Conservation (phyloP, 148 eudicot genomes). For the Amaranthus palmeri region DNA sequence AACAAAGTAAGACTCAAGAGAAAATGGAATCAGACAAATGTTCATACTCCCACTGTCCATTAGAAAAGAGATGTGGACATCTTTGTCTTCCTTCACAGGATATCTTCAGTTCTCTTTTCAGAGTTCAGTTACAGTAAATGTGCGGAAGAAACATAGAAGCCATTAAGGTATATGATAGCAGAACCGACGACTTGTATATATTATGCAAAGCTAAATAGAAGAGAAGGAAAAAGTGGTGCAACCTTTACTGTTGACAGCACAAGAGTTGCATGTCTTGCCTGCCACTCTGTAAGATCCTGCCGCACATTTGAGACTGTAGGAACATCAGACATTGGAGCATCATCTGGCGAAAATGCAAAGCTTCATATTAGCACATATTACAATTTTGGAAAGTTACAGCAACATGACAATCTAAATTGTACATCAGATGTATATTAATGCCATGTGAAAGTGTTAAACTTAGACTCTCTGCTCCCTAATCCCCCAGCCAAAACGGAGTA, state of each 20-base stretch:
- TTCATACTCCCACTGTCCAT: not conserved
- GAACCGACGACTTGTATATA: not conserved
- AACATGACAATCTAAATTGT: not conserved
- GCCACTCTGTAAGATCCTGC: constrained; percentile 94
- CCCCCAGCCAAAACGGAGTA: not conserved
- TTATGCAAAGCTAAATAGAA: not conserved
- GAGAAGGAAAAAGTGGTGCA: constrained; percentile 9
- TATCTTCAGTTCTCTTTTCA: not conserved
- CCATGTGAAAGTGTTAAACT: not conserved
- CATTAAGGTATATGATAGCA: not conserved
- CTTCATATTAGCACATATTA: constrained; percentile 14
- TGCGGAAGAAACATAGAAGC: not conserved
- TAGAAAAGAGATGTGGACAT: not conserved
- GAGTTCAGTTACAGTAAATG: not conserved
- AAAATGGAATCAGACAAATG: not conserved
- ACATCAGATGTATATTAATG: not conserved
- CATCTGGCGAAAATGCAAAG: constrained; percentile 48
- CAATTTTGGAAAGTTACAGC: not conserved
- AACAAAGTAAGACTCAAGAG: not conserved
- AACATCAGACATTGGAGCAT: constrained; percentile 72
- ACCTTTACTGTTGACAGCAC: constrained; percentile 84
- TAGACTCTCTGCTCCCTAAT: not conserved
- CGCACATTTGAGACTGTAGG: constrained; percentile 88
- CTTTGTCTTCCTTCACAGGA: not conserved
- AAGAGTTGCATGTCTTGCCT: constrained; percentile 88